phyloP scores from a whole-genome alignment of 2,329 filamentous ascomycete species.

The Acrocalymma vagum region DNA sequence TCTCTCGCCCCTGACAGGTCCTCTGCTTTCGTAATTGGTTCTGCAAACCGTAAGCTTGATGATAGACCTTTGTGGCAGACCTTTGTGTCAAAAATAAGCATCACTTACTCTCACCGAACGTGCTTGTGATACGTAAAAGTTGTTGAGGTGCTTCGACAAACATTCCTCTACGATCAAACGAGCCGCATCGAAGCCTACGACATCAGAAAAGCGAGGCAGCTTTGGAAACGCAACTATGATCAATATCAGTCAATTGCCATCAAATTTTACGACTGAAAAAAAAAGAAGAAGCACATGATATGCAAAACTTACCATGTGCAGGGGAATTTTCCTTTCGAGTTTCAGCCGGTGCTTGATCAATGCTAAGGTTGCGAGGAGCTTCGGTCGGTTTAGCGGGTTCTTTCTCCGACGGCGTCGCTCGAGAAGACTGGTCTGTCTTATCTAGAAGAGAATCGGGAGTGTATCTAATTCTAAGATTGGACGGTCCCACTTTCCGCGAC shows the following conservation, averaged over 20 bases:
- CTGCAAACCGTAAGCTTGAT: conserved; percentile 6
- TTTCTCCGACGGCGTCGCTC: too few species aligned
- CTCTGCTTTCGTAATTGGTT: conserved; percentile 28
- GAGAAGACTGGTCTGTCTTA: too few species aligned
- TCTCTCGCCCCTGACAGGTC: conserved; percentile 26
- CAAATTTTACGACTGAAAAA: too few species aligned
- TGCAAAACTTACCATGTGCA: not conserved
- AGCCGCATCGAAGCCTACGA: conserved; percentile 12
- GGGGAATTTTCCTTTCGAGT: conserved; percentile 1
- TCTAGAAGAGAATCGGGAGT: too few species aligned
- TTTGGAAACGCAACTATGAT: too few species aligned
- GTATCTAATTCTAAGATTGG: too few species aligned
- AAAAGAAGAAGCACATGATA: too few species aligned
- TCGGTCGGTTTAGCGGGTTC: too few species aligned
- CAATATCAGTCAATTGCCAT: not conserved
- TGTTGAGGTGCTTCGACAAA: conserved; percentile 19
- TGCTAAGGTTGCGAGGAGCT: too few species aligned
- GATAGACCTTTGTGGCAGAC: too few species aligned
- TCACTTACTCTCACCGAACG: conserved; percentile 15
- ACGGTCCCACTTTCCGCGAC: too few species aligned
- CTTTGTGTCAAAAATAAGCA: too few species aligned
- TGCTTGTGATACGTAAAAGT: conserved; percentile 25
- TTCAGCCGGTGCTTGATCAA: not conserved
- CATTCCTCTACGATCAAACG: conserved; percentile 17
- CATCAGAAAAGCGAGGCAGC: conserved; percentile 5